Evolutionary conservation across 306 rosid species (phyloP).

Genomic region (Abrus pulchellus): DNA sequence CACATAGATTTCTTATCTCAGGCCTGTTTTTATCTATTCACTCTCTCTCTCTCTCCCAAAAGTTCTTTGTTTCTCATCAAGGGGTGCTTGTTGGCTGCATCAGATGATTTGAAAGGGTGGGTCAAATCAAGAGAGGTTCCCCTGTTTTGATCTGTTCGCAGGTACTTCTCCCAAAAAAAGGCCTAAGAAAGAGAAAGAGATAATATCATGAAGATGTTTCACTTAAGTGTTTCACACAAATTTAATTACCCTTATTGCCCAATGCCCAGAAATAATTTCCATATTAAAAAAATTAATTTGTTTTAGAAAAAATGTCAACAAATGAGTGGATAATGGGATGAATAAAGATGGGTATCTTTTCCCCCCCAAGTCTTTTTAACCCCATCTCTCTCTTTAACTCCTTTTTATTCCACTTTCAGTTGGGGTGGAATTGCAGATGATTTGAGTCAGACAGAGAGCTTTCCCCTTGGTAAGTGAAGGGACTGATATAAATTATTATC

Average conservation of each 20-base stretch:
- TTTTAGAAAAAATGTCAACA: constrained; percentile 18
- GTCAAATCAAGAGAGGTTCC: constrained; percentile 74
- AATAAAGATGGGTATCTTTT: constrained; percentile 84
- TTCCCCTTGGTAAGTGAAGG: constrained; percentile 50
- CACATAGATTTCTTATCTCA: constrained; percentile 44
- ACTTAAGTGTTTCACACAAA: constrained; percentile 11
- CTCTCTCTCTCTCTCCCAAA: constrained; percentile 38
- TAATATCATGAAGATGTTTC: constrained; percentile 22
- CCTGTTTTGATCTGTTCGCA: constrained; percentile 72
- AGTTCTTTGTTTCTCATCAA: constrained; percentile 61
- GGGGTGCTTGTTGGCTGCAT: constrained; percentile 53
- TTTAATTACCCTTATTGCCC: neutral
- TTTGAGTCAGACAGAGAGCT: constrained; percentile 73
- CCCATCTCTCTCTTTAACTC: constrained; percentile 53
- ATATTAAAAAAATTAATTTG: neutral
- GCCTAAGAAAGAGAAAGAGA: constrained; percentile 38
- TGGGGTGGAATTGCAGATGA: constrained; percentile 73
- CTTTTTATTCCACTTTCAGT: constrained; percentile 58
- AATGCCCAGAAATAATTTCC: constrained; percentile 48
- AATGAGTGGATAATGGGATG: constrained; percentile 73
- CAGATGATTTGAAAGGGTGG: constrained; percentile 68
- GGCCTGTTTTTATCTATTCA: constrained; percentile 13
- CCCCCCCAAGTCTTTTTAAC: constrained; percentile 55
- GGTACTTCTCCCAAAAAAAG: constrained; percentile 67
- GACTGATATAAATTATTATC: constrained; percentile 42